Conservation (phyloP, 768 basidiomycete species). For the Mycena amicta region DNA sequence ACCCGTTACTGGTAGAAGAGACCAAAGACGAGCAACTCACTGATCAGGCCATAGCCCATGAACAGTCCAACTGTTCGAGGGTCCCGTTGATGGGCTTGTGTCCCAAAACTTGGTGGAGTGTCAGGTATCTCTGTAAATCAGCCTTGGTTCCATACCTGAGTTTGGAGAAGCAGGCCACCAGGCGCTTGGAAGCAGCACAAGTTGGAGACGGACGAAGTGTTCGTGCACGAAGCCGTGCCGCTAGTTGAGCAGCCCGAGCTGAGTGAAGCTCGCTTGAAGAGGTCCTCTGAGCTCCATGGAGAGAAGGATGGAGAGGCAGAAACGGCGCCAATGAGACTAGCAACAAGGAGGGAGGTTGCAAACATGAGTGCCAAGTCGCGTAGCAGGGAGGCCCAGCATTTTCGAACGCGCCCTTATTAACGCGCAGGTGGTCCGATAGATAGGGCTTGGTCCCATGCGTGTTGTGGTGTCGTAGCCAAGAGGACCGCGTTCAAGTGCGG, state of each 20-base stretch:
- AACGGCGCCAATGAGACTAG: constrained; percentile 7
- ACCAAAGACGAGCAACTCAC: constrained; percentile 33
- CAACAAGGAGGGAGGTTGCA: constrained; percentile 2
- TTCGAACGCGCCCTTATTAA: constrained; percentile 5
- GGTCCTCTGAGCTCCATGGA: constrained; percentile 16
- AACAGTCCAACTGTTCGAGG: constrained; percentile 71
- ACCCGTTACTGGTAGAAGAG: background rate
- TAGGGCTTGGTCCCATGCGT: constrained; percentile 2
- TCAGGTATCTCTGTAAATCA: too few species aligned
- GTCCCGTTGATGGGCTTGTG: constrained; percentile 60
- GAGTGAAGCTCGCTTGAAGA: constrained; percentile 36
- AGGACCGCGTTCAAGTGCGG: too few species aligned
- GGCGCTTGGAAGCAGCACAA: constrained; percentile 70
- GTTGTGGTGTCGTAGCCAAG: constrained; percentile 3
- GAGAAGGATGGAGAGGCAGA: constrained; percentile 2
- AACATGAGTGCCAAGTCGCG: constrained; percentile 3
- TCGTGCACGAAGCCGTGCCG: constrained; percentile 57
- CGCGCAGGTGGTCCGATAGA: constrained; percentile 2
- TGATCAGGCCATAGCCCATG: constrained; percentile 75
- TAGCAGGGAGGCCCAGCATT: background rate
- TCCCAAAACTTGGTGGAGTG: constrained; percentile 75
- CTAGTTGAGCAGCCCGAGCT: constrained; percentile 57
- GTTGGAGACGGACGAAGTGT: constrained; percentile 44
- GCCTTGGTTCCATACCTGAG: constrained; percentile 39
- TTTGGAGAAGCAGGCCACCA: constrained; percentile 46